These are phyloP conservation scores for Boletus reticuloceps DNA, from an alignment of 768 basidiomycete genomes.

Conservation along the genomic window DNA sequence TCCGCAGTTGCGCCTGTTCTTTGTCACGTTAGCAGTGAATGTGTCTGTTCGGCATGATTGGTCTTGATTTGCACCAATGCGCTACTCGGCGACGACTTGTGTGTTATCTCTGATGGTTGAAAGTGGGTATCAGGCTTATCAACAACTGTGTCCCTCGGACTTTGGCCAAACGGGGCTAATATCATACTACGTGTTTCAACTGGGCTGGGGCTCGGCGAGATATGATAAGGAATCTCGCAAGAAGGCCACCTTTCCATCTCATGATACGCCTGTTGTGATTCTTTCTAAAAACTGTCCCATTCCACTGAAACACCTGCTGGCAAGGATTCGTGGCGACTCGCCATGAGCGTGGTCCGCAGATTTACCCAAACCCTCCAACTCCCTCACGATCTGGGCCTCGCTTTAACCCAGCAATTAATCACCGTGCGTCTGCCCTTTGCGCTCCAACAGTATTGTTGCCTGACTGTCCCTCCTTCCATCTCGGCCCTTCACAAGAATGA, in stretches of 20 bases:
- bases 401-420: slow-evolving; percentile 56
- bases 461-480: slow-evolving; percentile 12
- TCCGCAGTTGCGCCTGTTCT: slow-evolving; percentile 3
- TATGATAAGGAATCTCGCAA: slow-evolving; percentile 5
- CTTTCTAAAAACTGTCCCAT: background rate
- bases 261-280: background rate
- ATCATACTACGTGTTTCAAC: background rate
- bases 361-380: slow-evolving; percentile 44
- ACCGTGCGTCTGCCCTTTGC: slow-evolving; percentile 37
- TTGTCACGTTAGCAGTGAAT: background rate
- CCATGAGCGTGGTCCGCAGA: slow-evolving; percentile 26
- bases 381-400: slow-evolving; percentile 49
- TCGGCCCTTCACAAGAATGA: slow-evolving; percentile 48
- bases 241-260: slow-evolving; percentile 1
- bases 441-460: background rate
- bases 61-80: background rate
- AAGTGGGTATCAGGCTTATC: background rate
- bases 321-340: background rate
- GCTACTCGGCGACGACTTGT: background rate
- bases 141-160: background rate
- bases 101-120: background rate
- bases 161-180: background rate
- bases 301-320: background rate
- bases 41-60: background rate
- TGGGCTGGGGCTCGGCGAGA: background rate